A percentile compares a stretch with the other conserved stretches of the same genome.
Evolutionary conservation across 345 rosid genomes (phyloP).

Genomic region (Ailanthus altissimus): DNA sequence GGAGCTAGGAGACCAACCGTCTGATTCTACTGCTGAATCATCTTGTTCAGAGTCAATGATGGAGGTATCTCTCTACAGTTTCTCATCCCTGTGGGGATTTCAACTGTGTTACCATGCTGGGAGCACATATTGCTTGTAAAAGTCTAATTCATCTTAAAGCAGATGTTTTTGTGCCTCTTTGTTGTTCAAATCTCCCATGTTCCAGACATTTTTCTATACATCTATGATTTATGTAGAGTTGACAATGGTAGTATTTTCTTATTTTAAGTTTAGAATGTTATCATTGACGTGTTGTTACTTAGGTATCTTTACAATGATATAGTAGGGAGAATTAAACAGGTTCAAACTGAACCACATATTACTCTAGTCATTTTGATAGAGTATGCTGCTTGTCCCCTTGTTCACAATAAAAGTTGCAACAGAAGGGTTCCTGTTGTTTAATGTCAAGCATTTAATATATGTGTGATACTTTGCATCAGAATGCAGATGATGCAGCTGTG

Average conservation of each 20-base stretch:
- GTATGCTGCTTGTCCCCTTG: neutral
- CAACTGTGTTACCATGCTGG: constrained; percentile 4
- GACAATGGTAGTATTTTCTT: neutral
- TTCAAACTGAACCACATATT: neutral
- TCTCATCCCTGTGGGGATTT: neutral
- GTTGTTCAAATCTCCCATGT: neutral
- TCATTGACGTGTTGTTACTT: neutral
- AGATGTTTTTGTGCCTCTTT: neutral
- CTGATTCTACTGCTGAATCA: constrained; percentile 47
- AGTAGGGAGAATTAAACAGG: neutral
- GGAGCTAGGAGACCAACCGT: constrained; percentile 31
- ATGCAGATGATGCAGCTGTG: constrained; percentile 30
- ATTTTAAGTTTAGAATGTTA: neutral
- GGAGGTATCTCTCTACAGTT: constrained; percentile 46
- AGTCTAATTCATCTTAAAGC: neutral
- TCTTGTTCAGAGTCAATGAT: constrained; percentile 36
- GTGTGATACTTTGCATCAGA: constrained; percentile 40
- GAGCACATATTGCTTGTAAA: neutral
- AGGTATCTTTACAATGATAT: too few relatives aligned
- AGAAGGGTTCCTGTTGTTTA: neutral
- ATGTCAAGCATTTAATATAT: constrained; percentile 17
- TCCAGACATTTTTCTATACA: neutral
- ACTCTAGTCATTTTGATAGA: neutral
- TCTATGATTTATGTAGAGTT: neutral
- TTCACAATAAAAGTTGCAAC: constrained; percentile 3